Evolutionary conservation across 1,284 basidiomycete species (phyloP).

Genomic region (Earliella scabrosa): DNA sequence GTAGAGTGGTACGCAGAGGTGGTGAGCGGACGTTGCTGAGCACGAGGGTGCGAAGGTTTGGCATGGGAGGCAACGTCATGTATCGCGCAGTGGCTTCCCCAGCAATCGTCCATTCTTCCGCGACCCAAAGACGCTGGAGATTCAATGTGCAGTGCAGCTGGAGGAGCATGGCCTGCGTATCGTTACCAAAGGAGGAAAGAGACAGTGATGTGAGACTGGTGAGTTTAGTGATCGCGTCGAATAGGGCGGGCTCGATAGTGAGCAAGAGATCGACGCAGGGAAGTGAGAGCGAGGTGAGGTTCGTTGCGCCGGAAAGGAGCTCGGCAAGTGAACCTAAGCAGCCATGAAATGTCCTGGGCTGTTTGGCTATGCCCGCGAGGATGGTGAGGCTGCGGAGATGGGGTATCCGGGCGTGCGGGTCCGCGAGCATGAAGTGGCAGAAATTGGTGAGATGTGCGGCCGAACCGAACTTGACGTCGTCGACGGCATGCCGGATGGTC

Average conservation of each 20-base stretch:
- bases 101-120: neutral
- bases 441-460: slow-evolving; percentile 9
- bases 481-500: slow-evolving; percentile 14
- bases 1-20: neutral
- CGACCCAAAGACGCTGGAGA: neutral
- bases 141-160: neutral
- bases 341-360: neutral
- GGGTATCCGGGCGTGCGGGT: neutral
- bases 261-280: slow-evolving; percentile 8
- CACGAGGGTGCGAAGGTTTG: slow-evolving; percentile 1
- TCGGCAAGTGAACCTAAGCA: neutral
- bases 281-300: slow-evolving; percentile 9
- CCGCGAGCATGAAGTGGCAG: slow-evolving; percentile 14
- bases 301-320: slow-evolving; percentile 1
- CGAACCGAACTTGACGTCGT: slow-evolving; percentile 11
- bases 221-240: slow-evolving; percentile 3
- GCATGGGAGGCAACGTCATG: neutral
- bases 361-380: neutral
- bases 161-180: neutral
- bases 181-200: neutral
- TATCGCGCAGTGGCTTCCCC: too few relatives aligned
- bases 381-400: slow-evolving; percentile 11
- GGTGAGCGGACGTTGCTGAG: neutral
- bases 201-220: slow-evolving; percentile 4
- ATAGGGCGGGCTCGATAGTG: slow-evolving; percentile 1